Percentiles rank a stretch among this genome's conserved stretches.
Conservation (phyloP, 352 stramenopile species). For the Phytopythium aichiense region DNA sequence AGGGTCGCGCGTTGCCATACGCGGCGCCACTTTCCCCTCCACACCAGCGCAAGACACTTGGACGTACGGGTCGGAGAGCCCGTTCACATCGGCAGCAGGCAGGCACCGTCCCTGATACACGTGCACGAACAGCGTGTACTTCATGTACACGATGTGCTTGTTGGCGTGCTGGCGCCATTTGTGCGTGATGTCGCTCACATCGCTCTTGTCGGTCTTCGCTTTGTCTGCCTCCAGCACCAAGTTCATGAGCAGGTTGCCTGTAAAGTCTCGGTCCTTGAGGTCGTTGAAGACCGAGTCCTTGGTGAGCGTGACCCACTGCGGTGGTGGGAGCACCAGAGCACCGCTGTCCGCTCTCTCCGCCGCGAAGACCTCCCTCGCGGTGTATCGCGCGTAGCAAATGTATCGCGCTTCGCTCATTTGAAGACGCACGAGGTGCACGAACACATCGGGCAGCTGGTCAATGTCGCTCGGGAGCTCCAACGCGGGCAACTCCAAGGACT, state of each 20-base stretch:
- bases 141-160: slow-evolving; percentile 60
- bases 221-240: slow-evolving; percentile 47
- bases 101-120: slow-evolving; percentile 77
- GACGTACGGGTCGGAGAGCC: slow-evolving; percentile 77
- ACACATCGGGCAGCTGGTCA: slow-evolving; percentile 76
- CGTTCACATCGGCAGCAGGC: slow-evolving; percentile 69
- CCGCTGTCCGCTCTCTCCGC: slow-evolving; percentile 23
- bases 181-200: slow-evolving; percentile 31
- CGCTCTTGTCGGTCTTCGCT: slow-evolving; percentile 14
- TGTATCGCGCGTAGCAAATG: slow-evolving; percentile 83
- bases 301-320: slow-evolving; percentile 67
- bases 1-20: slow-evolving; percentile 67
- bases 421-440: slow-evolving; percentile 63
- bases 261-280: slow-evolving; percentile 79
- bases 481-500: slow-evolving; percentile 60
- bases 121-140: slow-evolving; percentile 80
- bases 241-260: slow-evolving; percentile 79
- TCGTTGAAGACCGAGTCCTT: slow-evolving; percentile 81
- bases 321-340: slow-evolving; percentile 30
- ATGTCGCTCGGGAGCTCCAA: slow-evolving; percentile 63
- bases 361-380: slow-evolving; percentile 59
- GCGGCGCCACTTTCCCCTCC: slow-evolving; percentile 54
- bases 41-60: slow-evolving; percentile 81
- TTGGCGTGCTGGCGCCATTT: slow-evolving; percentile 52
- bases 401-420: slow-evolving; percentile 52